These are phyloP conservation scores for Pseudogymnoascus sp. DNA, from an alignment of 2,329 filamentous ascomycete genomes.

Conservation along the genomic window DNA sequence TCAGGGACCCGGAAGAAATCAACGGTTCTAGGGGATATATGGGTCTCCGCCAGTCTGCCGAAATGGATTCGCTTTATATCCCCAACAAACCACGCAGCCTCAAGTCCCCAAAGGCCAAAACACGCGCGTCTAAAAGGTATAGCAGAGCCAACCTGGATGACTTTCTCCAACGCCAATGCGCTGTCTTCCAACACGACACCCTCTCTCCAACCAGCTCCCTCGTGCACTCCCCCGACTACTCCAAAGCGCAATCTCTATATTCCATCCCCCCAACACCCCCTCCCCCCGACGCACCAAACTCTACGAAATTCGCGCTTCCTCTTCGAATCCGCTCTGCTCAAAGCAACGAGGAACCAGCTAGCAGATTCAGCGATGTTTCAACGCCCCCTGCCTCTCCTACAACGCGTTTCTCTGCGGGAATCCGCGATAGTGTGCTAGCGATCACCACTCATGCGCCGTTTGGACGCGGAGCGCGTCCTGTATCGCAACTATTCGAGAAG, in stretches of 20 bases:
- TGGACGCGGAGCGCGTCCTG: background rate
- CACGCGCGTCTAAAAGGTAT: background rate
- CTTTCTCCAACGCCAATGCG: background rate
- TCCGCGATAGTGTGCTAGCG: background rate
- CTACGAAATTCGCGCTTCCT: background rate
- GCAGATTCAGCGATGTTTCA: background rate
- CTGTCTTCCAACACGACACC: background rate
- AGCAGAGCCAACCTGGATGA: background rate
- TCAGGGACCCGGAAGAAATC: background rate
- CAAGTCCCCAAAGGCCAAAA: background rate
- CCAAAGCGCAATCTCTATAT: background rate
- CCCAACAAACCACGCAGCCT: background rate
- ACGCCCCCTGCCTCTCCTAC: background rate
- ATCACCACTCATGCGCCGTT: background rate
- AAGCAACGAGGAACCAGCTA: background rate
- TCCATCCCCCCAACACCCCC: background rate
- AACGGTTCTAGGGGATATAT: background rate
- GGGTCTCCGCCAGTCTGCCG: background rate
- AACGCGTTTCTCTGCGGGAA: background rate
- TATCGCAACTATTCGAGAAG: background rate
- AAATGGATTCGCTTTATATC: background rate
- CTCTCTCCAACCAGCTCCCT: background rate
- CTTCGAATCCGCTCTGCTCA: background rate
- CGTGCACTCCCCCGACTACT: background rate
- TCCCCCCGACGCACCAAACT: background rate